Evolutionary conservation across 345 rosid genomes (phyloP).

Genomic region (Aegle marmelos): DNA sequence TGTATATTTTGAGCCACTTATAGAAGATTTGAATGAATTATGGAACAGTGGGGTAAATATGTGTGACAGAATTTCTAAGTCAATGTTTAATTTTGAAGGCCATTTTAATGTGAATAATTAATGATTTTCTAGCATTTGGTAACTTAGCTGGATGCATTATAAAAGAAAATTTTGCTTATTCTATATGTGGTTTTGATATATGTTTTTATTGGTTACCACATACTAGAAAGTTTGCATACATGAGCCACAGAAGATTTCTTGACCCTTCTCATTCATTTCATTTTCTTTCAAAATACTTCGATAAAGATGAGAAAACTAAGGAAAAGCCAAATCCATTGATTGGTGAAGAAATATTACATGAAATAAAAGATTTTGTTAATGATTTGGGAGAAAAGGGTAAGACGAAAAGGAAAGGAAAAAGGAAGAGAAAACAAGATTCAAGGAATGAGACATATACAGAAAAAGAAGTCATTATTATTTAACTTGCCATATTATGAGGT

Average conservation of each 20-base stretch:
- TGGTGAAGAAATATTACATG: neutral
- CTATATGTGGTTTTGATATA: neutral
- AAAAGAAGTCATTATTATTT: neutral
- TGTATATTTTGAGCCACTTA: neutral
- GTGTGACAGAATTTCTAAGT: neutral
- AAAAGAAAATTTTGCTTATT: neutral
- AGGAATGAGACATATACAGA: neutral
- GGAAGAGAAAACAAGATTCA: neutral
- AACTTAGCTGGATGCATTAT: neutral
- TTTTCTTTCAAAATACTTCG: neutral
- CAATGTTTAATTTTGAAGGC: neutral
- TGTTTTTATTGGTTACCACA: neutral
- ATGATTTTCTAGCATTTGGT: neutral
- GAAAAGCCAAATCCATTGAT: neutral
- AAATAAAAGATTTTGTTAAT: too few species aligned
- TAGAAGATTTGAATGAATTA: neutral
- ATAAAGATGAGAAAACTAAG: neutral
- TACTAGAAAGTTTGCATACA: neutral
- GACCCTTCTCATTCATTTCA: neutral
- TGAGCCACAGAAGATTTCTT: neutral
- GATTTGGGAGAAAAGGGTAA: too few species aligned
- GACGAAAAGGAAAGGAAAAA: too few species aligned
- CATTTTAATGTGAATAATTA: neutral
- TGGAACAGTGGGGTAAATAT: neutral
- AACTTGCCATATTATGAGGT: neutral